Evolutionary conservation across 1,139 yeast species (phyloP).

Genomic region (Saccharomycopsis phalli): DNA sequence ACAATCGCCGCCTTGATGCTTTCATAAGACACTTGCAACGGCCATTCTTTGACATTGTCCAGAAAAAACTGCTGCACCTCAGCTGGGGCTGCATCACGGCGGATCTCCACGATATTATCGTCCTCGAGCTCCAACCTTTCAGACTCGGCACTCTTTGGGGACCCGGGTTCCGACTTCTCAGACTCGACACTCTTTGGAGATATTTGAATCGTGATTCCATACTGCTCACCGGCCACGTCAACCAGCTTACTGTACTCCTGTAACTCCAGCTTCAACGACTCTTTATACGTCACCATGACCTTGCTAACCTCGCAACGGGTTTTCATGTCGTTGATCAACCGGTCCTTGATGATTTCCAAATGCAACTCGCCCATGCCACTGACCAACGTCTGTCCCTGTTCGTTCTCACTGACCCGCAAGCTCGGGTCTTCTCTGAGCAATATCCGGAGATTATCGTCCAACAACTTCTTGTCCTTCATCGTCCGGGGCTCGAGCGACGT

Average conservation of each 20-base stretch:
- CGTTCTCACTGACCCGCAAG: slow-evolving; percentile 56
- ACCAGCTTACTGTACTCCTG: slow-evolving; percentile 21
- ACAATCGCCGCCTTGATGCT: slow-evolving; percentile 44
- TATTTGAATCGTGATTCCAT: slow-evolving; percentile 32
- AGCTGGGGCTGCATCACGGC: slow-evolving; percentile 14
- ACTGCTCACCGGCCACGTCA: slow-evolving; percentile 24
- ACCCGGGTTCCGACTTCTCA: slow-evolving; percentile 42
- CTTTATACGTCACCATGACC: slow-evolving; percentile 84
- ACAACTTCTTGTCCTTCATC: slow-evolving; percentile 60
- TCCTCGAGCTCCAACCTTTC: slow-evolving; percentile 27
- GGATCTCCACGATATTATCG: slow-evolving; percentile 26
- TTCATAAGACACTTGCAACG: slow-evolving; percentile 38
- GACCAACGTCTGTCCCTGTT: slow-evolving; percentile 80
- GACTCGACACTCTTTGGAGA: too few species aligned
- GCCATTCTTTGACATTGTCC: slow-evolving; percentile 32
- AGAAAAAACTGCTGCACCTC: slow-evolving; percentile 6
- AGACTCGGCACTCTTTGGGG: too few species aligned
- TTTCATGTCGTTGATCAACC: slow-evolving; percentile 69
- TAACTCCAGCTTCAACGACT: slow-evolving; percentile 38
- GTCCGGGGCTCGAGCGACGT: slow-evolving; percentile 78
- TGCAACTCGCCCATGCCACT: slow-evolving; percentile 97
- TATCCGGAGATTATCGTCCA: slow-evolving; percentile 36
- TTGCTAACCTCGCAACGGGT: slow-evolving; percentile 75
- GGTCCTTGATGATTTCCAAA: slow-evolving; percentile 74
- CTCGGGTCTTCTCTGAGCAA: slow-evolving; percentile 82